These are phyloP conservation scores for Picea glauca DNA, from an alignment of 75 land plant genomes.

Conservation along the genomic window DNA sequence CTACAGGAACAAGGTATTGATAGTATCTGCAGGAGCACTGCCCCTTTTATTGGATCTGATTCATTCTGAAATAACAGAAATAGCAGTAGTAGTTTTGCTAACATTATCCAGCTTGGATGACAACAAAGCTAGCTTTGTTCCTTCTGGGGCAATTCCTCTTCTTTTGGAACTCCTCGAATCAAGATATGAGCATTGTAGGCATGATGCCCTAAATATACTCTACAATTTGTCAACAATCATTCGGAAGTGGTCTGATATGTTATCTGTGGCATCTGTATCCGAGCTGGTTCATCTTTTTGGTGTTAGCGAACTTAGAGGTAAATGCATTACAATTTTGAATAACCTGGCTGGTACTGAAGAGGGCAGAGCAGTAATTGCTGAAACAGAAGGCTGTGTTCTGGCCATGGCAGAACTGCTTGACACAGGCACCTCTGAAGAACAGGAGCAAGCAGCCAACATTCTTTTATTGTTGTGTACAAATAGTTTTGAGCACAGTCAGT, in stretches of 20 bases:
- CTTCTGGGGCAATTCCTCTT: conserved; percentile 54
- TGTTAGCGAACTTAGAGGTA: conserved; percentile 30
- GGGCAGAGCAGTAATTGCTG: conserved; percentile 40
- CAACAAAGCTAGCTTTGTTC: conserved; percentile 36
- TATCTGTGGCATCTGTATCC: conserved; percentile 45
- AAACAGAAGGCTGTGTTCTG: conserved; percentile 54
- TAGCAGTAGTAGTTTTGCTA: conserved; percentile 46
- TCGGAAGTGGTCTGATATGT: conserved; percentile 30
- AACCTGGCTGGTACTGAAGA: conserved; percentile 49
- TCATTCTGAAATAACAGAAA: conserved; percentile 37
- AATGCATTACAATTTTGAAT: conserved; percentile 43
- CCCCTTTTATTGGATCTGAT: conserved; percentile 45
- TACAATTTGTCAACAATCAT: conserved; percentile 41
- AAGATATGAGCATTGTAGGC: conserved; percentile 30
- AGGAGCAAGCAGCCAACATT: conserved; percentile 68
- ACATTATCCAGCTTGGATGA: conserved; percentile 33
- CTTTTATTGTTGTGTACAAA: conserved; percentile 62
- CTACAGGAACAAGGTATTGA: conserved; percentile 45
- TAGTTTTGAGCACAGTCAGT: conserved; percentile 44
- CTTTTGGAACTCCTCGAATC: conserved; percentile 50
- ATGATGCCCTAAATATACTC: conserved; percentile 50
- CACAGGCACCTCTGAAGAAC: conserved; percentile 46
- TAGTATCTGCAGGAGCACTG: conserved; percentile 48
- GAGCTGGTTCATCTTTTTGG: conserved; percentile 50
- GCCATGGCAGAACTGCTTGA: conserved; percentile 73